These are phyloP conservation scores for Phellinidium pouzarii DNA, from an alignment of 1,284 basidiomycete species.

Conservation along the genomic window DNA sequence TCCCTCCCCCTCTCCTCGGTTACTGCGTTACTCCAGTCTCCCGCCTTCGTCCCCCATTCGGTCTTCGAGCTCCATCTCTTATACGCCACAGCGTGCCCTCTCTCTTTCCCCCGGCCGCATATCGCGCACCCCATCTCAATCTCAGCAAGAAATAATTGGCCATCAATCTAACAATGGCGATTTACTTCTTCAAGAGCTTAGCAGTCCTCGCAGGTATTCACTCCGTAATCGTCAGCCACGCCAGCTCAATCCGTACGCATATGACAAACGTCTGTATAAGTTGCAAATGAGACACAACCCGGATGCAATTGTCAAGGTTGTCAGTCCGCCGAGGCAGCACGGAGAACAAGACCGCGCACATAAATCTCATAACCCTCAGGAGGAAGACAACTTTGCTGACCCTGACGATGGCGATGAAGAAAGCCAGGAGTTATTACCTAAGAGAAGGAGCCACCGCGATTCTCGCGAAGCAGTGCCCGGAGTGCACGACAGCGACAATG, in stretches of 20 bases:
- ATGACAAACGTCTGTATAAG: constrained; percentile 44
- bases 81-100: constrained; percentile 1
- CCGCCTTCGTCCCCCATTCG: constrained; percentile 19
- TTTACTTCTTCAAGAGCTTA: constrained; percentile 1
- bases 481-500: neutral
- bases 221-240: constrained; percentile 42
- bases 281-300: constrained; percentile 40
- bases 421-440: constrained; percentile 14
- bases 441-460: constrained; percentile 8
- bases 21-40: neutral
- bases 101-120: constrained; percentile 7
- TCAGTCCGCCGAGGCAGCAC: constrained; percentile 24
- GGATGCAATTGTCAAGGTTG: constrained; percentile 50
- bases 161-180: neutral
- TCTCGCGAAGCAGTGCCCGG: constrained; percentile 8
- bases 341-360: constrained; percentile 3
- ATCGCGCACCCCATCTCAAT: neutral
- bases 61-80: neutral
- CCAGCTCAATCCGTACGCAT: constrained; percentile 49
- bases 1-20: neutral
- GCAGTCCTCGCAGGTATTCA: constrained; percentile 34
- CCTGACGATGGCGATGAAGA: constrained; percentile 20
- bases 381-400: constrained; percentile 26
- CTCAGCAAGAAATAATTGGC: neutral
- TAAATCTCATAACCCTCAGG: too few relatives aligned